A percentile compares a stretch with the other conserved stretches of the same genome.
phyloP scores from a whole-genome alignment of 495 filamentous ascomycete species.

The Penicillium macrosclerotiorum region DNA sequence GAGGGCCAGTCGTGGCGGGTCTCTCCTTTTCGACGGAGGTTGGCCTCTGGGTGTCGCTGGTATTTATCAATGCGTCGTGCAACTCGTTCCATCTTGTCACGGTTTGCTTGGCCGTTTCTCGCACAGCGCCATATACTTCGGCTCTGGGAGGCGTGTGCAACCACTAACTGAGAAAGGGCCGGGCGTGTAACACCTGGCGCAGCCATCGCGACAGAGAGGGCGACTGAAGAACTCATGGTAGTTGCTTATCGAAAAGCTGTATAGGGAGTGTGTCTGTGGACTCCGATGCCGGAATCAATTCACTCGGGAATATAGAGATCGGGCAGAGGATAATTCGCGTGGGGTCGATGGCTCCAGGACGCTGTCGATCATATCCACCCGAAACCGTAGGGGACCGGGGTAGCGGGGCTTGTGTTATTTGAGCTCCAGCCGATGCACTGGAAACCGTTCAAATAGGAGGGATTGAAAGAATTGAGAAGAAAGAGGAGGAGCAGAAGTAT shows the following conservation, averaged over 20 bases:
- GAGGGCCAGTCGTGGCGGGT: slow-evolving; percentile 8
- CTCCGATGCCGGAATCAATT: not conserved
- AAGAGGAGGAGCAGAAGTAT: not conserved
- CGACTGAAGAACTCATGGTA: slow-evolving; percentile 20
- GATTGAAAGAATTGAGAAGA: not conserved
- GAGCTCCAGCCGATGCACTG: slow-evolving; percentile 3
- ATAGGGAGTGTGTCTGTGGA: not conserved
- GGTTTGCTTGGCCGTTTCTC: slow-evolving; percentile 8
- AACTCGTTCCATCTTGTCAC: slow-evolving; percentile 13
- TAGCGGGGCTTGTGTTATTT: slow-evolving; percentile 11
- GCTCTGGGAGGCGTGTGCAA: slow-evolving; percentile 3
- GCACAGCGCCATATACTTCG: slow-evolving; percentile 15
- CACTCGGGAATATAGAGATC: not conserved
- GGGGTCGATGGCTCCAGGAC: slow-evolving; percentile 1
- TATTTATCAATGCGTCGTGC: slow-evolving; percentile 14
- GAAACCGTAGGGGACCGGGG: slow-evolving; percentile 4
- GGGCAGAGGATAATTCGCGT: slow-evolving; percentile 2
- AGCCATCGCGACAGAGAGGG: slow-evolving; percentile 6
- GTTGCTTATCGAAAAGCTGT: not conserved
- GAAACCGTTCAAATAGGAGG: not conserved
- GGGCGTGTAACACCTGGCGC: slow-evolving; percentile 8
- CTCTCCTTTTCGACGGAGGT: slow-evolving; percentile 8
- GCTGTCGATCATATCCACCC: slow-evolving; percentile 21
- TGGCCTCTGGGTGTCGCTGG: slow-evolving; percentile 14
- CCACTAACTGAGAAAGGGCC: slow-evolving; percentile 11